Evolutionary conservation across 1,284 basidiomycete genomes (phyloP).

Genomic region (Agaricales sp.): DNA sequence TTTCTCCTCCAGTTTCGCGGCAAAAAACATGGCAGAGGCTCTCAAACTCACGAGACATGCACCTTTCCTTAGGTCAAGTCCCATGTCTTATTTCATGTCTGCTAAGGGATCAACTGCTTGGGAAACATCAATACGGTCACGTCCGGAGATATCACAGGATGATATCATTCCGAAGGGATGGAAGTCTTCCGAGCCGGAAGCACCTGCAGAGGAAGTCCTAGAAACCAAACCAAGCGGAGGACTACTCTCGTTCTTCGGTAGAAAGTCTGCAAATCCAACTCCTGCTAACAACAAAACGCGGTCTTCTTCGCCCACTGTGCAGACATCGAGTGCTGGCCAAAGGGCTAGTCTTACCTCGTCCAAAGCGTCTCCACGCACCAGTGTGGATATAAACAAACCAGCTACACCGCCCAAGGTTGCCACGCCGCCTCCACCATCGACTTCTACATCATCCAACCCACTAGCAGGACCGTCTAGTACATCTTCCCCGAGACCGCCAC

Average conservation of each 20-base stretch:
- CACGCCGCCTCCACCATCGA: conserved; percentile 8
- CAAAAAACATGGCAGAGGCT: conserved; percentile 46
- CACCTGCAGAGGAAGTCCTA: conserved; percentile 22
- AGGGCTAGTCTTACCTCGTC: not conserved
- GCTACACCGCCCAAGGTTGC: conserved; percentile 9
- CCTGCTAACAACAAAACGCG: conserved; percentile 14
- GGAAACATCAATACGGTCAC: conserved; percentile 55
- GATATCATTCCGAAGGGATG: conserved; percentile 54
- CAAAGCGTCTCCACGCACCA: not conserved
- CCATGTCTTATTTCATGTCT: conserved; percentile 50
- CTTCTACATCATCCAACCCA: conserved; percentile 8
- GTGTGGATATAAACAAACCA: conserved; percentile 4
- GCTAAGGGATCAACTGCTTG: conserved; percentile 65
- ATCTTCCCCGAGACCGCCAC: conserved; percentile 14
- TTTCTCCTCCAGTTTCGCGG: conserved; percentile 43
- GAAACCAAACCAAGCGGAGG: conserved; percentile 39
- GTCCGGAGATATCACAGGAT: conserved; percentile 36
- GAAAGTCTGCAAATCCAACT: conserved; percentile 23
- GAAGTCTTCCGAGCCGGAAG: conserved; percentile 39
- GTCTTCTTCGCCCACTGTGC: conserved; percentile 18
- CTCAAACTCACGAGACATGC: conserved; percentile 52
- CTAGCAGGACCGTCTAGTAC: conserved; percentile 7
- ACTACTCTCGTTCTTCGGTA: conserved; percentile 61
- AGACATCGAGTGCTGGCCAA: conserved; percentile 7
- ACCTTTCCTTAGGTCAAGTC: conserved; percentile 41